Evolutionary conservation across 1,284 basidiomycete genomes (phyloP).

Genomic region (Pseudomicrostroma phylloplanum): DNA sequence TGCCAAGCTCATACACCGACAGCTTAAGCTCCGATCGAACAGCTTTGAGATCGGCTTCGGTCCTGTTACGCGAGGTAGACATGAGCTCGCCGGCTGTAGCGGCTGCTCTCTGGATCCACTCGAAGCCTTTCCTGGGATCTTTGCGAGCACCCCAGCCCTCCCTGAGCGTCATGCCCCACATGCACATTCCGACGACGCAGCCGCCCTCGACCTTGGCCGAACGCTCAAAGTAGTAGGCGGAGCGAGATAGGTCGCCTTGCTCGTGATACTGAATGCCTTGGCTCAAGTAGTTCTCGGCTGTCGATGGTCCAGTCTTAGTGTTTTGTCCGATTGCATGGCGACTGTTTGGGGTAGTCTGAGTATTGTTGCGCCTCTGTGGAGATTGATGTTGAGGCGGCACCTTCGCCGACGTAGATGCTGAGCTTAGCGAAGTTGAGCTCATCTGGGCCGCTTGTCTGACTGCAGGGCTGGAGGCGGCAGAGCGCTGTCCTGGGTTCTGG

Average conservation of each 20-base stretch:
- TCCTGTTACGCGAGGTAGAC: conserved; percentile 55
- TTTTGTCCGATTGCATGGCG: conserved; percentile 16
- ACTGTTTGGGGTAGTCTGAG: not conserved
- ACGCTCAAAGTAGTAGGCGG: conserved; percentile 71
- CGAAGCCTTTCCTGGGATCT: conserved; percentile 63
- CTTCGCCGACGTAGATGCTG: too few relatives aligned
- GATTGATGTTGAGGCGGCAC: not conserved
- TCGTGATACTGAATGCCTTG: conserved; percentile 73
- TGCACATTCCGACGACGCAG: conserved; percentile 80
- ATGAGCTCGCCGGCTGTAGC: conserved; percentile 73
- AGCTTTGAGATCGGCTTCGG: conserved; percentile 50
- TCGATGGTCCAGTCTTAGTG: conserved; percentile 26
- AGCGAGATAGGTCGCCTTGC: conserved; percentile 65
- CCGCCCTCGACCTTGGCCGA: conserved; percentile 70
- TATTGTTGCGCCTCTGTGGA: too few relatives aligned
- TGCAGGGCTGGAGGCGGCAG: too few relatives aligned
- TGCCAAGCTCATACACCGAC: conserved; percentile 83
- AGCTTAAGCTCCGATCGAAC: conserved; percentile 69
- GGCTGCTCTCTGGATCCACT: conserved; percentile 74
- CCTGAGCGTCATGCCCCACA: conserved; percentile 80
- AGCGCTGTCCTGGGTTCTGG: not conserved
- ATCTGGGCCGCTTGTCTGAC: not conserved
- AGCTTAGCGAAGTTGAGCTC: too few relatives aligned
- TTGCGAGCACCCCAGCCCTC: conserved; percentile 81
- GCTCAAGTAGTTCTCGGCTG: conserved; percentile 38